Conservation (phyloP, 768 basidiomycete species). For the Ramaria sp. region DNA sequence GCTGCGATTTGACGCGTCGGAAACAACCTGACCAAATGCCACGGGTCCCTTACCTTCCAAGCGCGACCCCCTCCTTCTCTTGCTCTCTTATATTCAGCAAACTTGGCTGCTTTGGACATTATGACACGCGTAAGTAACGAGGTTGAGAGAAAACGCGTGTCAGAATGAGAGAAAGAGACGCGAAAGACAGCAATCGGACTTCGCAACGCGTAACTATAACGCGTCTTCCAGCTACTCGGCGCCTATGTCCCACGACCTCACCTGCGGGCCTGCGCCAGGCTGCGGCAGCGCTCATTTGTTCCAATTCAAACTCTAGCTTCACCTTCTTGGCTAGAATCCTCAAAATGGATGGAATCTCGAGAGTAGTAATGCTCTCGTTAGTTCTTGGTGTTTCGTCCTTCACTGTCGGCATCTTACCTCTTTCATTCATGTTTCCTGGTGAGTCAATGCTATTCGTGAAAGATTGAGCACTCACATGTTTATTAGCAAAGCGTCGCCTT, state of each 20-base stretch:
- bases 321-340: not conserved
- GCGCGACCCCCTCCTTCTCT: constrained; percentile 48
- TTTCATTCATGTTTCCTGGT: constrained; percentile 68
- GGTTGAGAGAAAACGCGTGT: not conserved
- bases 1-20: constrained; percentile 16
- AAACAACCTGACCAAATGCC: constrained; percentile 7
- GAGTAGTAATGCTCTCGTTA: constrained; percentile 46
- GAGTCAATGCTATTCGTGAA: constrained; percentile 16
- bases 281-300: not conserved
- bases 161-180: not conserved
- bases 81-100: constrained; percentile 50
- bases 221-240: not conserved
- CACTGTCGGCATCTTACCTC: constrained; percentile 60
- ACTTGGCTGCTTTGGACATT: constrained; percentile 29
- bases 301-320: not conserved
- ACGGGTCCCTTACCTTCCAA: constrained; percentile 37
- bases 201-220: not conserved
- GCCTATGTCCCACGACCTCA: not conserved
- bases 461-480: not conserved
- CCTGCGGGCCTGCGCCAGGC: not conserved
- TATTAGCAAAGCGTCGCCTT: constrained; percentile 29
- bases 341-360: constrained; percentile 25
- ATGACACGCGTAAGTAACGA: not conserved
- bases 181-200: not conserved
- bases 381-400: constrained; percentile 56